Base-by-base conservation (phyloP, 2,329 filamentous ascomycete species). In the Xylaria sp. region DNA sequence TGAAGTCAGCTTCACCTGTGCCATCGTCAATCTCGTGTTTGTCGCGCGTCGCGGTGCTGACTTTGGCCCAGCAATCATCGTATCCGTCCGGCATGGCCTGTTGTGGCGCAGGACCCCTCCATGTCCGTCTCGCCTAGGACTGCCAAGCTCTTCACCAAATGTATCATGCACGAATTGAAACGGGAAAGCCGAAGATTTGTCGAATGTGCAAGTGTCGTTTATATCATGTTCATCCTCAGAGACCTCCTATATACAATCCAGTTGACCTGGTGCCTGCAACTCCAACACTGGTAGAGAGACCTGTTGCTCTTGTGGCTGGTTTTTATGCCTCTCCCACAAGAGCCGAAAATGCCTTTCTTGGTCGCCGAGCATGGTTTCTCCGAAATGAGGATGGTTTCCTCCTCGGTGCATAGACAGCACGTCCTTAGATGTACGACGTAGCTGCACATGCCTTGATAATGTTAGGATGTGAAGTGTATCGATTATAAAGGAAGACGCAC, bases 301-400 rank as follows among this genome's bases (percentile, higher is more conserved):
- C 71, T 73, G 65, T 73, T 78, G 17, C 71, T 72, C 65, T 74
- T 69, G 44, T 61, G 63, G 15, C 61, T 74, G 51, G 66, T 78
- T 38, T 69, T 69, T 5, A 78, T 69, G 0, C 77, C 79, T 11
- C 69, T 73, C n/a, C 77, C 77, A 57, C 80, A 82, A 62, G 77
- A 78, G 36, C 79, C 80, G 65, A 82, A 82, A 27, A 78, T 71
- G 53, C 79, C 76, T 25, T 60, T 71, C 27, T 72, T 73, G 3
- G 79, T 79, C 1, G 57, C 67, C 1, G 73, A 63, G 69, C 81
- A 82, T 22, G 77, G 72, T 45, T 74, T 76, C 59, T 82, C 81
- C 0, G 80, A 81, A 38, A 82, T 81, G 57, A 82, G 76, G 9
- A 82, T 77, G 0, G 77, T 81, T 49, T 81, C 79, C 67, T 81